A percentile compares a stretch with the other conserved stretches of the same genome.
These are phyloP conservation scores for Aspergillus sp. DNA, from an alignment of 2,329 filamentous ascomycete genomes.

Conservation along the genomic window DNA sequence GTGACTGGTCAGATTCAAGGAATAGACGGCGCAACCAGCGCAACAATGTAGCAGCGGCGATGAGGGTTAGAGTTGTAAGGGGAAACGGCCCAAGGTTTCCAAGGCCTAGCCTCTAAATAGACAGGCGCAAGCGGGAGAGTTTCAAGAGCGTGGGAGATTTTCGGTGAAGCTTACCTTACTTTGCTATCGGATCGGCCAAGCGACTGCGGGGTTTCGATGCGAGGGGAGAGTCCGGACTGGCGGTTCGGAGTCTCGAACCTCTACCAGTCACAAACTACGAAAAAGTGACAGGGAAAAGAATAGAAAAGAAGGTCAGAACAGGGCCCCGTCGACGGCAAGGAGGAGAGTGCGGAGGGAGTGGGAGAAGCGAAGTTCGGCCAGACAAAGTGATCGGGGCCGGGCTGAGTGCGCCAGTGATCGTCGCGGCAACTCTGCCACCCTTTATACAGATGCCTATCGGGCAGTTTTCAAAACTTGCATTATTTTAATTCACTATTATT, in stretches of 20 bases:
- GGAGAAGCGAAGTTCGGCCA: neutral
- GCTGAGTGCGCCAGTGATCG: too few relatives aligned
- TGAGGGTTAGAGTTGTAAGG: too few relatives aligned
- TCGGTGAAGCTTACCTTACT: neutral
- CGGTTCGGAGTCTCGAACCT: neutral
- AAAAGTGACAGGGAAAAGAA: neutral
- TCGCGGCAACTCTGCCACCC: too few relatives aligned
- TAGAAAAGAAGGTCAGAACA: neutral
- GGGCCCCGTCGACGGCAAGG: neutral
- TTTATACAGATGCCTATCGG: too few relatives aligned
- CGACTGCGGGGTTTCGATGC: conserved; percentile 7
- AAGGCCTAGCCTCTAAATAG: neutral
- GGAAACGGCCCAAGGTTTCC: neutral
- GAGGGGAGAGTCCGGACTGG: neutral
- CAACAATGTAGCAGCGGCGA: neutral
- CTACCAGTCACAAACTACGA: neutral
- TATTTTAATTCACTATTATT: too few relatives aligned
- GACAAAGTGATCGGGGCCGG: too few relatives aligned
- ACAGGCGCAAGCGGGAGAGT: neutral
- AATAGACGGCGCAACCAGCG: neutral
- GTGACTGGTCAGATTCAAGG: neutral
- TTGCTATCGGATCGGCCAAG: neutral
- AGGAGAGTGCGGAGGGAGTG: neutral
- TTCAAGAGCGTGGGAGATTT: neutral
- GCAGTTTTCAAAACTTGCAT: too few relatives aligned